Conservation (phyloP, 129 eudicot species). For the Pseudognaphalium luteoalbum region DNA sequence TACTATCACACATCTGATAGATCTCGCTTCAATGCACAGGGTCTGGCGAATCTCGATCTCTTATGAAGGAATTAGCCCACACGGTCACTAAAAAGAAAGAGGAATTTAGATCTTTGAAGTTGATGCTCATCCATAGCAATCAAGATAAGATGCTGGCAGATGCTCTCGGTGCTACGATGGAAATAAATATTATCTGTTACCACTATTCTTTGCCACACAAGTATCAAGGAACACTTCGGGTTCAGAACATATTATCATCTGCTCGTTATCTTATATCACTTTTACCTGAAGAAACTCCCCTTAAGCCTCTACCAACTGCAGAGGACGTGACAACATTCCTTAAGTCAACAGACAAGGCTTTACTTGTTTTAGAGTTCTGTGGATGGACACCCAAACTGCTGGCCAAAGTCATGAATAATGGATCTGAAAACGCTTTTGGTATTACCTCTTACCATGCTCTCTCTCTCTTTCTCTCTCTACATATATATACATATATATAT, state of each 20-base stretch:
- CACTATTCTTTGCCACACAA: slow-evolving; percentile 60
- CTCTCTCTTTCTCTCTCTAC: background rate
- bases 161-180: slow-evolving; percentile 77
- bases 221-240: slow-evolving; percentile 76
- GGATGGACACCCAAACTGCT: slow-evolving; percentile 81
- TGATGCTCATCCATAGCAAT: slow-evolving; percentile 63
- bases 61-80: slow-evolving; percentile 66
- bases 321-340: slow-evolving; percentile 64
- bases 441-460: slow-evolving; percentile 25
- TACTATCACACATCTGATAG: slow-evolving; percentile 25
- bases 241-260: slow-evolving; percentile 66
- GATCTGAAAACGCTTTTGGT: slow-evolving; percentile 47
- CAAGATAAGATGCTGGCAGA: slow-evolving; percentile 66
- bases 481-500: too few species aligned
- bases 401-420: slow-evolving; percentile 44
- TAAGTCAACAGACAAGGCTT: slow-evolving; percentile 77
- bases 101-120: slow-evolving; percentile 54
- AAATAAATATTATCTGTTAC: slow-evolving; percentile 62
- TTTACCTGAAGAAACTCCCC: slow-evolving; percentile 59
- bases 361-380: slow-evolving; percentile 77
- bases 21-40: slow-evolving; percentile 49
- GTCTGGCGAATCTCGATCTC: slow-evolving; percentile 90
- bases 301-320: slow-evolving; percentile 47
- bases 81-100: slow-evolving; percentile 46
- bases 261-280: slow-evolving; percentile 63